Evolutionary conservation across 2,329 filamentous ascomycete species (phyloP).

Genomic region (Mycogone perniciosa): DNA sequence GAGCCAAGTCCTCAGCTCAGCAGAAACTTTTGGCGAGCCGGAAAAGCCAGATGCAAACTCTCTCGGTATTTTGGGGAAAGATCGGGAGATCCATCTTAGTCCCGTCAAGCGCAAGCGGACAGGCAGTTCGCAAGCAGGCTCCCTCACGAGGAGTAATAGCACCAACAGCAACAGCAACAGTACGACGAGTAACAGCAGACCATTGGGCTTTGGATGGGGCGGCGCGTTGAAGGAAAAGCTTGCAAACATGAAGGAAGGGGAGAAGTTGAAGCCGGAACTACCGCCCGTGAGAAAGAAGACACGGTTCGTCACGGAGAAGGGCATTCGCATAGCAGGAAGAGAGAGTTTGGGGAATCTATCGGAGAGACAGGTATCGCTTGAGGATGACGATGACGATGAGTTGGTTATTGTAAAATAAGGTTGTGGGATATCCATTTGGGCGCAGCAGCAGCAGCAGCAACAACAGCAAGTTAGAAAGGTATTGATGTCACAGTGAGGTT

Average conservation of each 20-base stretch:
- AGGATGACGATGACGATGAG: conserved; percentile 47
- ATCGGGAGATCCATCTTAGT: conserved; percentile 47
- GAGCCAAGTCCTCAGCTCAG: conserved; percentile 5
- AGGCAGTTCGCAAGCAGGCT: conserved; percentile 37
- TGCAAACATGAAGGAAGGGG: conserved; percentile 55
- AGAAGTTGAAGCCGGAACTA: conserved; percentile 35
- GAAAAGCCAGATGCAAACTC: conserved; percentile 37
- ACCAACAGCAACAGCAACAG: conserved; percentile 4
- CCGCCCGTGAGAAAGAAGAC: conserved; percentile 63
- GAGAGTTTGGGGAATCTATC: conserved; percentile 59
- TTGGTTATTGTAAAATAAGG: conserved; percentile 39
- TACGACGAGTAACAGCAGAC: conserved; percentile 2
- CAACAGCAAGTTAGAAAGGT: too few relatives aligned
- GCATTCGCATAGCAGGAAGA: conserved; percentile 68
- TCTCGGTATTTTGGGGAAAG: conserved; percentile 27
- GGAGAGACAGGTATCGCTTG: conserved; percentile 28
- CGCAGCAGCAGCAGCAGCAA: too few relatives aligned
- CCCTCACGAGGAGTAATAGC: conserved; percentile 20
- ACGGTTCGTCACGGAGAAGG: conserved; percentile 70
- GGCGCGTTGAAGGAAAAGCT: conserved; percentile 49
- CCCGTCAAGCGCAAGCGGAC: conserved; percentile 57
- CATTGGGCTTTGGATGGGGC: conserved; percentile 50
- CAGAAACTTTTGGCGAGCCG: conserved; percentile 21
- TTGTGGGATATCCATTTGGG: neutral
- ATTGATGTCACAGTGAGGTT: too few relatives aligned